Percentiles rank a stretch among this genome's conserved stretches.
These are phyloP conservation scores for Claviceps cyperi DNA, from an alignment of 2,329 filamentous ascomycete genomes.

Conservation along the genomic window DNA sequence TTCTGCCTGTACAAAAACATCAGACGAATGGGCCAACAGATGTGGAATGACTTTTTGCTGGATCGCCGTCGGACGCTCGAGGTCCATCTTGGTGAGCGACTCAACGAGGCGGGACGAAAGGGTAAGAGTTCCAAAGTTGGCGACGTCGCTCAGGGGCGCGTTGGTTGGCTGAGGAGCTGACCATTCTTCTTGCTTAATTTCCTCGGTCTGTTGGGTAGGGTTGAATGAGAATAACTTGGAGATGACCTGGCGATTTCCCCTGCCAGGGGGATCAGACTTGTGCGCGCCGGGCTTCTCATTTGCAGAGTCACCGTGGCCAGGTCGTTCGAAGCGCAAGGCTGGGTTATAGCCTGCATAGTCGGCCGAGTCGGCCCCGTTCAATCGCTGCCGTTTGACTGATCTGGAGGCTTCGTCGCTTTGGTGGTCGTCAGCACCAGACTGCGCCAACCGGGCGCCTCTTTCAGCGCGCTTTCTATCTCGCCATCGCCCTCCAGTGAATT, in stretches of 20 bases:
- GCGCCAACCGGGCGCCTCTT: conserved; percentile 17
- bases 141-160: conserved; percentile 72
- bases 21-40: conserved; percentile 63
- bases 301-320: conserved; percentile 6
- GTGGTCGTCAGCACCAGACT: conserved; percentile 10
- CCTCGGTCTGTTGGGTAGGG: conserved; percentile 52
- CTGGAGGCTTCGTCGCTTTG: conserved; percentile 17
- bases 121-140: conserved; percentile 75
- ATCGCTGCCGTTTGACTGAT: conserved; percentile 32
- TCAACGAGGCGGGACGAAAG: conserved; percentile 67
- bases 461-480: conserved; percentile 66
- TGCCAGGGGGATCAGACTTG: conserved; percentile 10
- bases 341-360: conserved; percentile 1
- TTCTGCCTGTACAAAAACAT: conserved; percentile 93
- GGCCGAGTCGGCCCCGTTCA: conserved; percentile 13
- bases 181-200: conserved; percentile 36
- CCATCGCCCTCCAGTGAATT: conserved; percentile 86
- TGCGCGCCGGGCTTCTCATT: conserved; percentile 8
- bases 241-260: conserved; percentile 45
- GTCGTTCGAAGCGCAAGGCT: background rate
- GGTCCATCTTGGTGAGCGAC: conserved; percentile 72
- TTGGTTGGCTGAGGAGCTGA: conserved; percentile 64
- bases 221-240: conserved; percentile 91
- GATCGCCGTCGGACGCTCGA: conserved; percentile 87
- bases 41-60: conserved; percentile 80